Evolutionary conservation across 176 grass and related monocot species (phyloP), one percentile per base, ranked within the genome.

Genomic region (Cenchrus americanus): DNA sequence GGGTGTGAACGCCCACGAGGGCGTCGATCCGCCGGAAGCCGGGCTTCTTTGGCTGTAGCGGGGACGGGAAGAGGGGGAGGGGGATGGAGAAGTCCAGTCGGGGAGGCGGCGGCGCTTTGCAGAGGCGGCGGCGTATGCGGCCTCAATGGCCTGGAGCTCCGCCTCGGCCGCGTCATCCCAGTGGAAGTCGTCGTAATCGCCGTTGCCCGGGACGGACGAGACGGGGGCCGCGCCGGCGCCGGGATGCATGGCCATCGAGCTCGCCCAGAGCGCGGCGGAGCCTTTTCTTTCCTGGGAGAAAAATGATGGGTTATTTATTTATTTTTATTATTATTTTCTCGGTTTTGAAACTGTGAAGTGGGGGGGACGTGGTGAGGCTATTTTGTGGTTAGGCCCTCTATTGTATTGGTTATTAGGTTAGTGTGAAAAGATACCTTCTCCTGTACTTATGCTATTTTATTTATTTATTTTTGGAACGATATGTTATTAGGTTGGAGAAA

Each of bases 91-190:
- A 54, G 65, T 81, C 92, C 92, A 93, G 76, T 91, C 54, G 15
- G 92, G 90, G 21, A 97, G 80, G 74, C 89, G 93, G 14, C 89
- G 93, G 71, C 83, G 80, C 77, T 86, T 92, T 51, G 73, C 75
- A 60, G 89, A 87, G 58, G 34, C 34, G 34, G 34, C 3, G 34
- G 75, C 71, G 76, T 92, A 81, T 43, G 89, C 86, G n/a, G 91
- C 72, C 82, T 98, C 96, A 73, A 98, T 90, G 77, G 91, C 89
- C 70, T 88, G 93, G 6, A 98, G 87, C 91, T 95, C 89, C 7
- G 89, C 89, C 85, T 98, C 96, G 23, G 93, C 89, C 14, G 22
- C 91, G 22, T 75, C 58, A 77, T 95, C 89, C 96, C 93, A 98
- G 79, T 90, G 21, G 82, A 87, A 97, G 19, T 94, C 94, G n/a